Conservation (phyloP, 371 early-diverging fungal genomes). For the Mortierella sp. region DNA sequence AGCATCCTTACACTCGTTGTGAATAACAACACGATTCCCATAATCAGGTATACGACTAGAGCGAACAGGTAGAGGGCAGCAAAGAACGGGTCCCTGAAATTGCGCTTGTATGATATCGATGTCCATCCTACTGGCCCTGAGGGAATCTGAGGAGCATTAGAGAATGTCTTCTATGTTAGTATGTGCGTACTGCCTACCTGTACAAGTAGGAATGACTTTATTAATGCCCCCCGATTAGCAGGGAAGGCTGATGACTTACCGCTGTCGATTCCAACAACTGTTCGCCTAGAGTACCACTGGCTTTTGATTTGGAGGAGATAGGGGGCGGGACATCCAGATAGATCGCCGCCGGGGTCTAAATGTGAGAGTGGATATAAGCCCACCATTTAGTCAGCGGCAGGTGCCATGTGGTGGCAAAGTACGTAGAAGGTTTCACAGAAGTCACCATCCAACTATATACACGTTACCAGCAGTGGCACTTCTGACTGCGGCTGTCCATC, state of each 20-base stretch:
- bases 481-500: slow-evolving; percentile 37
- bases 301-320: slow-evolving; percentile 36
- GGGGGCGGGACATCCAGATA: slow-evolving; percentile 62
- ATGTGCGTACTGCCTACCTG: background rate
- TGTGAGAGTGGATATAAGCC: background rate
- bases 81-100: slow-evolving; percentile 68
- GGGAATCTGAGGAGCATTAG: slow-evolving; percentile 49
- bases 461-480: slow-evolving; percentile 34
- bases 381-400: background rate
- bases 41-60: slow-evolving; percentile 55
- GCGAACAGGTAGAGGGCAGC: slow-evolving; percentile 58
- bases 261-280: slow-evolving; percentile 40
- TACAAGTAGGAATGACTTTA: no score
- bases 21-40: slow-evolving; percentile 61
- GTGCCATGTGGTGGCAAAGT: slow-evolving; percentile 30
- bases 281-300: slow-evolving; percentile 36
- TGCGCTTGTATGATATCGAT: slow-evolving; percentile 57
- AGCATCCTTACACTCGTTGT: slow-evolving; percentile 63
- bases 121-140: slow-evolving; percentile 49
- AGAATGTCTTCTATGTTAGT: background rate
- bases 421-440: slow-evolving; percentile 18
- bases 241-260: slow-evolving; percentile 20
- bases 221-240: no score
- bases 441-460: slow-evolving; percentile 8
- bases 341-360: slow-evolving; percentile 66